These are phyloP conservation scores for Curvularia verruculosa DNA, from an alignment of 2,329 filamentous ascomycete species.

Conservation along the genomic window DNA sequence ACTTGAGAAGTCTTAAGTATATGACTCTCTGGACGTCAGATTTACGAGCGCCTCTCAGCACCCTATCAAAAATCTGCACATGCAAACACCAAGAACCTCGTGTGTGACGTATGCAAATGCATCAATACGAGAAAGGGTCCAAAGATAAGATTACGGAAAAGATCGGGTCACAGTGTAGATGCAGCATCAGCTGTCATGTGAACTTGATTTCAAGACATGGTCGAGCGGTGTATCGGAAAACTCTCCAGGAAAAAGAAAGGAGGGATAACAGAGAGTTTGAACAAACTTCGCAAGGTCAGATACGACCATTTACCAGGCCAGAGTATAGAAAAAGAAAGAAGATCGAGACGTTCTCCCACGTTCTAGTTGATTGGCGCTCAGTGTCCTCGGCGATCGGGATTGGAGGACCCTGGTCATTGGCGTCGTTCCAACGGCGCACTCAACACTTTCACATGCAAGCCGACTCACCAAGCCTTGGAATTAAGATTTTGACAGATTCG, in stretches of 20 bases:
- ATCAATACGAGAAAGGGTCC: background rate
- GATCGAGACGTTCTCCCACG: slow-evolving; percentile 1
- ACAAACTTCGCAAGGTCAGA: background rate
- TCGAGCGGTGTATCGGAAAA: background rate
- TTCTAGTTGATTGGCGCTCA: slow-evolving; percentile 18
- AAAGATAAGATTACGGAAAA: slow-evolving; percentile 5
- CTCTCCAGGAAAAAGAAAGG: background rate
- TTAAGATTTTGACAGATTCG: slow-evolving; percentile 15
- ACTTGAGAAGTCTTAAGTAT: background rate
- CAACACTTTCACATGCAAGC: slow-evolving; percentile 35
- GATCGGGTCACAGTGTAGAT: background rate
- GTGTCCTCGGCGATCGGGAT: slow-evolving; percentile 15
- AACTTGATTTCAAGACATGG: background rate
- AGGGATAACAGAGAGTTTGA: background rate
- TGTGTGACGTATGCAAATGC: background rate
- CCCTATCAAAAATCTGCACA: background rate
- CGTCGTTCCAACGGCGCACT: slow-evolving; percentile 12
- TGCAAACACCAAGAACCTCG: background rate
- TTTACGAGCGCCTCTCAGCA: background rate
- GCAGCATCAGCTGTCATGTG: background rate
- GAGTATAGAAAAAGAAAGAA: background rate
- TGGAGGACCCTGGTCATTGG: slow-evolving; percentile 19
- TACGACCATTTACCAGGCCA: background rate
- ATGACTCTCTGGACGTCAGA: background rate
- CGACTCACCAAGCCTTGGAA: slow-evolving; percentile 1